Evolutionary conservation across 2,329 filamentous ascomycete genomes (phyloP).

Genomic region (Raffaelea arxii): DNA sequence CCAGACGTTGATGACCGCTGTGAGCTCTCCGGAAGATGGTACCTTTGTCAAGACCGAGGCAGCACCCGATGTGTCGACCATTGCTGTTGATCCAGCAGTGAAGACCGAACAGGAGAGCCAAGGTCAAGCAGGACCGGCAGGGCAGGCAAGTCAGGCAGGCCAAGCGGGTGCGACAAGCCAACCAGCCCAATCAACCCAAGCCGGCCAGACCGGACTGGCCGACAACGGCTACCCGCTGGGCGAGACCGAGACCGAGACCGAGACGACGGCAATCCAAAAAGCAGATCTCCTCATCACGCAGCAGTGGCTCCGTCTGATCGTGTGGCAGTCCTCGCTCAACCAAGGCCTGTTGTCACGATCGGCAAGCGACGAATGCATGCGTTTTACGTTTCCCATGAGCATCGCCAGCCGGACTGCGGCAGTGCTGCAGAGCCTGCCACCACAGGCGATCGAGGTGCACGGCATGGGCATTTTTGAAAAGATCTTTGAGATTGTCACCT

Average conservation of each 20-base stretch:
- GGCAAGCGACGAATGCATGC: conserved; percentile 48
- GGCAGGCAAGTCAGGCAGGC: too few species aligned
- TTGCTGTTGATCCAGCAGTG: too few species aligned
- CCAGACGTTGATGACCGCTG: not conserved
- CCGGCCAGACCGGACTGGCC: too few species aligned
- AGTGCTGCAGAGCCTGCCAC: conserved; percentile 29
- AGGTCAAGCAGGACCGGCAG: too few species aligned
- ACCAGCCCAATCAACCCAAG: not conserved
- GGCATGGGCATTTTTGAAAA: conserved; percentile 41
- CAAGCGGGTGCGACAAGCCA: too few species aligned
- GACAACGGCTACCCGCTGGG: not conserved
- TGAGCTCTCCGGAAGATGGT: too few species aligned
- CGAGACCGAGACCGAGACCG: conserved; percentile 19
- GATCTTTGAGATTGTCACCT: conserved; percentile 37
- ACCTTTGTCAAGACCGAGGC: too few species aligned
- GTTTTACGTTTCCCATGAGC: conserved; percentile 50
- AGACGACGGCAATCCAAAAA: conserved; percentile 53
- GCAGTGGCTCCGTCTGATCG: conserved; percentile 60
- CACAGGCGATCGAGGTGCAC: conserved; percentile 33
- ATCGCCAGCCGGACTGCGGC: conserved; percentile 49
- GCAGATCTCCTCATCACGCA: conserved; percentile 61
- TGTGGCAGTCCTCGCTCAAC: conserved; percentile 63
- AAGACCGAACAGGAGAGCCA: too few species aligned
- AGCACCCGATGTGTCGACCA: too few species aligned
- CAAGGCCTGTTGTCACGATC: conserved; percentile 54